Conservation (phyloP, 2,329 filamentous ascomycete genomes). For the Penicillium sp. region DNA sequence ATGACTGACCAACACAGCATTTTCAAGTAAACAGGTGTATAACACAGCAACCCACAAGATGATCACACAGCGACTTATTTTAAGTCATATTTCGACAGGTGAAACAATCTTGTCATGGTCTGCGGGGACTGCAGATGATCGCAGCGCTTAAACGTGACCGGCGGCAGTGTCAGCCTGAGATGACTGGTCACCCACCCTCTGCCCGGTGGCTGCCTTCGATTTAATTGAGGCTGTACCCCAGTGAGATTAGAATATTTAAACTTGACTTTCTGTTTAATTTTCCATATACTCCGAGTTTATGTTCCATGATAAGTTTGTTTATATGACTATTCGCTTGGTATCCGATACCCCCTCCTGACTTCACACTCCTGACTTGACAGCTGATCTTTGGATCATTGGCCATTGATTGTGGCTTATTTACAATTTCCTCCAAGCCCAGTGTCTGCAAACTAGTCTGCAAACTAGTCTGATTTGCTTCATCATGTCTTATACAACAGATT, state of each 20-base stretch:
- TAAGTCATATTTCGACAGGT: background rate
- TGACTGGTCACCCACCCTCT: constrained; percentile 11
- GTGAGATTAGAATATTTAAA: background rate
- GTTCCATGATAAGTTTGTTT: background rate
- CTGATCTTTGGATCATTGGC: background rate
- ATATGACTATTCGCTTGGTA: background rate
- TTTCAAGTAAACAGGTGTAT: background rate
- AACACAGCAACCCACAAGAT: background rate
- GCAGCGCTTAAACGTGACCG: constrained; percentile 23
- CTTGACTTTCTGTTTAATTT: background rate
- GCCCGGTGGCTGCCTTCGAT: background rate
- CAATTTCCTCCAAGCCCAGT: background rate
- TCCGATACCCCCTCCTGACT: background rate
- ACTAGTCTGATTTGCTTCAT: background rate
- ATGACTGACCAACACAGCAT: constrained; percentile 10
- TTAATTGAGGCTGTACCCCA: background rate
- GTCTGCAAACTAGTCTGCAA: background rate
- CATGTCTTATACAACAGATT: constrained; percentile 14
- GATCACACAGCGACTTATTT: background rate
- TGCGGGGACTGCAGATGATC: constrained; percentile 20
- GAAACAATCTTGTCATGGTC: background rate
- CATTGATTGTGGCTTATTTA: background rate
- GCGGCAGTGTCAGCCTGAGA: constrained; percentile 19
- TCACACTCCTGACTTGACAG: background rate
- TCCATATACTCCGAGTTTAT: background rate